Evolutionary conservation across 108 stramenopile genomes (phyloP), one percentile per base, ranked within the genome.

Genomic region (Skeletonema potamos): DNA sequence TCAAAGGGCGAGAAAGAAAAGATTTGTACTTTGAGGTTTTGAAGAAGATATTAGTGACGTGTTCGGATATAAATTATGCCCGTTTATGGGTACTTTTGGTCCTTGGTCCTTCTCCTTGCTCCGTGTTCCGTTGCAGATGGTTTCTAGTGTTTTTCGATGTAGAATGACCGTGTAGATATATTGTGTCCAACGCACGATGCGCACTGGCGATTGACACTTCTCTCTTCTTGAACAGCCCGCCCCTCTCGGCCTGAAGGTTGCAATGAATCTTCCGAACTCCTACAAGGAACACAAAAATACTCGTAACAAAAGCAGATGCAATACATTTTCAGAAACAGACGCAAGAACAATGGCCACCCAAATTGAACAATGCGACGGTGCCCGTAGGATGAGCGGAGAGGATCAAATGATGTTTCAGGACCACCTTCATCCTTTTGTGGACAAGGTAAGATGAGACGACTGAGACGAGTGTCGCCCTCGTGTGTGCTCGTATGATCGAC

Each of bases 361-460:
- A 22, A 51, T 51, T 51, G 48, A 51, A 51, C 48, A 34, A 34
- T 7, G 64, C 28, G 60, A 56, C 39, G 51, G 70, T 36, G 32
- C 43, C 26, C 64, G 77, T 22, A 64, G 66, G 27, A 79, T 79
- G 72, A 72, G 70, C 27, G 77, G 59, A 41, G 77, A 79, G 46
- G 77, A 79, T n/a, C 59, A 72, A 57, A 72, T 72, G 77, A 79
- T 79, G 77, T 79, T 79, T 58, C 66, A 26, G 22, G 63, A 60
- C 10, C 48, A 51, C 22, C 37, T 61, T 27, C 60, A 30, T 29
- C 77, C 77, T 22, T 79, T 79, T 39, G 56, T 44, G 39, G 77
- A 56, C 8, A 36, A 79, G 46, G 77, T 79, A 51, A 79, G 70
- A 54, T 24, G 28, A 13, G 30, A 15, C n/a, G n/a, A n/a, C n/a